Evolutionary conservation across 257 asterid genomes (phyloP).

Genomic region (Knoxia roxburghii): DNA sequence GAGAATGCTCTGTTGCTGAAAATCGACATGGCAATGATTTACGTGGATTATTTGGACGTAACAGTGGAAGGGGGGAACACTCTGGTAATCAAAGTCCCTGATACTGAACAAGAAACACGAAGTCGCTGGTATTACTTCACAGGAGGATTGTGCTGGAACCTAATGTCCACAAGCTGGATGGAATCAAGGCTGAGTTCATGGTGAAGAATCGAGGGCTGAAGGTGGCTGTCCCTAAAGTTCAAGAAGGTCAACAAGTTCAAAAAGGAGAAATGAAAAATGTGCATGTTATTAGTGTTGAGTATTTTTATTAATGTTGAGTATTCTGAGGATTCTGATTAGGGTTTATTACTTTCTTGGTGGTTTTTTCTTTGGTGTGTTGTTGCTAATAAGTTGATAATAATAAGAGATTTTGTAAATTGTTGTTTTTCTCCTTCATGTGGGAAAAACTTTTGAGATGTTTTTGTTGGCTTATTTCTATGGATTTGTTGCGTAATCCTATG

Average conservation of each 20-base stretch:
- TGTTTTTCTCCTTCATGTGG: too few relatives aligned
- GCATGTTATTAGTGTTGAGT: constrained; percentile 18
- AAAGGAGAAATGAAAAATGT: constrained; percentile 37
- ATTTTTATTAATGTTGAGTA: too few relatives aligned
- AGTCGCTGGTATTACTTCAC: constrained; percentile 25
- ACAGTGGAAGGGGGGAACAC: constrained; percentile 36
- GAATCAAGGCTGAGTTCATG: constrained; percentile 40
- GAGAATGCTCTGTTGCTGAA: constrained; percentile 21
- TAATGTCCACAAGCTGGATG: constrained; percentile 25
- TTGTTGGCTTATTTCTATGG: too few relatives aligned
- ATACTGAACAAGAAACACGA: constrained; percentile 23
- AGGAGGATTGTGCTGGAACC: constrained; percentile 31
- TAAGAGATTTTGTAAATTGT: too few relatives aligned
- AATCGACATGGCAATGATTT: constrained; percentile 46
- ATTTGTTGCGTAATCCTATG: too few relatives aligned
- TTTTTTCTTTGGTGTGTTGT: too few relatives aligned
- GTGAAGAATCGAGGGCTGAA: constrained; percentile 44
- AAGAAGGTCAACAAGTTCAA: too few relatives aligned
- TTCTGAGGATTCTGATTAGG: too few relatives aligned
- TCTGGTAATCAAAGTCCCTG: constrained; percentile 32
- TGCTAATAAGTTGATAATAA: too few relatives aligned
- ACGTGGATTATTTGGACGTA: constrained; percentile 35
- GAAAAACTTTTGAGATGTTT: too few relatives aligned
- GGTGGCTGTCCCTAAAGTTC: constrained; percentile 34
- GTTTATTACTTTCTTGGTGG: too few relatives aligned